phyloP scores from a whole-genome alignment of 352 stramenopile species.

The Phytopythium delawarense region DNA sequence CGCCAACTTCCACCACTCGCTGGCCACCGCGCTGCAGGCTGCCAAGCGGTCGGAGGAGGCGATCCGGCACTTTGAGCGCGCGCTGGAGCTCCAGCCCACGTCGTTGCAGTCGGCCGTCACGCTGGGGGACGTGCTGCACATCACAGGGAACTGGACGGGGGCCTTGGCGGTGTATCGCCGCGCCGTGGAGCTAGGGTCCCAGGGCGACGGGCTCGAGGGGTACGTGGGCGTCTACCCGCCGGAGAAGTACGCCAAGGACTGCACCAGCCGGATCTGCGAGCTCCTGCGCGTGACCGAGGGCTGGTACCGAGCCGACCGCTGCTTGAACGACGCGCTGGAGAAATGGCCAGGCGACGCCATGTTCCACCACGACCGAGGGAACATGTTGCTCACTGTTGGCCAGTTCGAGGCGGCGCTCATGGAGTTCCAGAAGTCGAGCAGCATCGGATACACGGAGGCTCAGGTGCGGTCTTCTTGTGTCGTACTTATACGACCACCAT shows the following conservation, averaged over 20 bases:
- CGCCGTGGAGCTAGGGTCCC: conserved; percentile 21
- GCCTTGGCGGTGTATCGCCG: conserved; percentile 50
- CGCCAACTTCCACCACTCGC: conserved; percentile 45
- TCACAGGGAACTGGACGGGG: conserved; percentile 47
- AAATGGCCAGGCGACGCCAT: conserved; percentile 46
- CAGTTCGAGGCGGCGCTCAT: conserved; percentile 55
- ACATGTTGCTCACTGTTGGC: conserved; percentile 41
- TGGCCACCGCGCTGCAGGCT: conserved; percentile 45
- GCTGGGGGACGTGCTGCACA: conserved; percentile 45
- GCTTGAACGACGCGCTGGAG: conserved; percentile 39
- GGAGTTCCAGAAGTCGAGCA: conserved; percentile 45
- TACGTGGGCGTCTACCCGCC: not conserved
- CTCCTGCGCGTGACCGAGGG: conserved; percentile 46
- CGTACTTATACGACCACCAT: not conserved
- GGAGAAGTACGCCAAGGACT: conserved; percentile 26
- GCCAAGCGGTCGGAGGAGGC: conserved; percentile 37
- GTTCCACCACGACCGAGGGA: conserved; percentile 60
- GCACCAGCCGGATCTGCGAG: conserved; percentile 41
- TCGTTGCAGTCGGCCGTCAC: conserved; percentile 40
- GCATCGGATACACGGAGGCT: conserved; percentile 34
- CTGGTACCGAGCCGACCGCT: conserved; percentile 43
- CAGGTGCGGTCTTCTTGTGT: conserved; percentile 27
- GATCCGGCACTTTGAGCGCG: conserved; percentile 37
- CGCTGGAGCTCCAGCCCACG: conserved; percentile 45
- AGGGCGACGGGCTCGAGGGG: not conserved